These are phyloP conservation scores for Thelonectria discophora DNA, from an alignment of 2,329 filamentous ascomycete genomes.

Conservation along the genomic window DNA sequence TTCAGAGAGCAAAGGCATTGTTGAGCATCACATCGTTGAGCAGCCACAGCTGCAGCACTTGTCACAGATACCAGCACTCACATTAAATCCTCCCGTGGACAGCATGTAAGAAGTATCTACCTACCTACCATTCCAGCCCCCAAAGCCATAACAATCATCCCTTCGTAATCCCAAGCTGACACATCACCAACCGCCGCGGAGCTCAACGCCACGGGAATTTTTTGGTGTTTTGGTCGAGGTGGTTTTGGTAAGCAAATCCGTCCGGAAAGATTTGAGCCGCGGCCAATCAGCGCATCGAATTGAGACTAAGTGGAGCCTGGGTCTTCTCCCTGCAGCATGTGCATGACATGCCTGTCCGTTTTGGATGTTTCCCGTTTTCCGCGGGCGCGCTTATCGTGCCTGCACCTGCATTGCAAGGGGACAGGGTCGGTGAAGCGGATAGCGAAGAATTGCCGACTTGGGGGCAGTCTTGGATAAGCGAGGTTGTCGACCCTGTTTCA, in stretches of 20 bases:
- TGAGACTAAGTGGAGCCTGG: neutral
- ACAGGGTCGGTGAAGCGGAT: too few relatives aligned
- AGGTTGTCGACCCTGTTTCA: too few relatives aligned
- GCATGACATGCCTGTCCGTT: too few relatives aligned
- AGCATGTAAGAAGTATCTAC: neutral
- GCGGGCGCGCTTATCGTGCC: too few relatives aligned
- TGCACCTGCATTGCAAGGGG: too few relatives aligned
- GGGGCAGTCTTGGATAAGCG: too few relatives aligned
- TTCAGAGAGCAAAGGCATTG: neutral
- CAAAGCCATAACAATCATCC: neutral
- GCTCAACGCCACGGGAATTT: conserved; percentile 5
- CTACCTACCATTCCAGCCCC: neutral
- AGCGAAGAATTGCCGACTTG: too few relatives aligned
- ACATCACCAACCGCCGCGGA: conserved; percentile 17
- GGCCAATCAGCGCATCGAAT: neutral
- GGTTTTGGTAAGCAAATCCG: conserved; percentile 14
- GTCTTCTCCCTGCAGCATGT: too few relatives aligned
- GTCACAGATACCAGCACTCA: neutral
- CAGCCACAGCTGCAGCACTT: neutral
- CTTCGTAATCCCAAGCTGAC: conserved; percentile 3
- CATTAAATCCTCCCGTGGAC: neutral
- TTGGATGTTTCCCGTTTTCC: too few relatives aligned
- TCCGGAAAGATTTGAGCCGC: neutral
- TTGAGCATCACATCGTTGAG: neutral
- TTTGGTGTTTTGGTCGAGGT: conserved; percentile 1